Base-by-base conservation (phyloP, 2,329 filamentous ascomycete species). In the Talaromyces funiculosus region DNA sequence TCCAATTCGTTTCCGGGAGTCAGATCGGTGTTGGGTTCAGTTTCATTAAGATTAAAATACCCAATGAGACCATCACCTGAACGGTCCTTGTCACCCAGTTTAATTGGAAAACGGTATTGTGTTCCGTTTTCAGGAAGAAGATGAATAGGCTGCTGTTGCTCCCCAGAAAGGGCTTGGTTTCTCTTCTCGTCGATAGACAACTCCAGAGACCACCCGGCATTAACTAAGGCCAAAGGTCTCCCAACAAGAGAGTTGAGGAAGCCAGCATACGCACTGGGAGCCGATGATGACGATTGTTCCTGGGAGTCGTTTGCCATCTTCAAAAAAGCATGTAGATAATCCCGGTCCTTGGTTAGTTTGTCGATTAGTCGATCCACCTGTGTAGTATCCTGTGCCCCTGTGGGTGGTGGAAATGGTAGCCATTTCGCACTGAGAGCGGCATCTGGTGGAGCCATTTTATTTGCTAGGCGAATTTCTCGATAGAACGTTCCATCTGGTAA, bases 191-290 rank as follows among this genome's bases (percentile, higher is more conserved):
- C 10, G 3, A 37, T 42, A 1, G 64, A 64, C 0, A 75, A 61
- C 57, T 75, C 72, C 0, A 75, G 61, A 4, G 63, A 66, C 59
- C 60, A 69, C 2, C 69, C 73, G 3, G 67, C 63, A 37, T 72
- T 69, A 14, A 69, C 67, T 3, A 75, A 63, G 1, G 73, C 73
- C 1, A 76, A 61, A 0, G 74, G 74, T 31, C 66, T 66, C 2
- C 74, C 73, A 16, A 75, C 59, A 2, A 73, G 42, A 5, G 35
- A 12, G 3, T 12, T 12, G 5, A 37, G 35, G 12, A 37, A 37
- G 6, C n/a, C 35, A 12, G 35, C 35, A 12, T 16, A 37, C 14
- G 35, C n/a, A 14, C 12, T 37, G 12, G 35, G 35, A 4, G 35
- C 35, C 16, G 16, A 14, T 12, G 16, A 14, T 12, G 16, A 14